A percentile compares a stretch with the other conserved stretches of the same genome.
phyloP scores from a whole-genome alignment of 768 basidiomycete species.

The Tulasnella sp. region DNA sequence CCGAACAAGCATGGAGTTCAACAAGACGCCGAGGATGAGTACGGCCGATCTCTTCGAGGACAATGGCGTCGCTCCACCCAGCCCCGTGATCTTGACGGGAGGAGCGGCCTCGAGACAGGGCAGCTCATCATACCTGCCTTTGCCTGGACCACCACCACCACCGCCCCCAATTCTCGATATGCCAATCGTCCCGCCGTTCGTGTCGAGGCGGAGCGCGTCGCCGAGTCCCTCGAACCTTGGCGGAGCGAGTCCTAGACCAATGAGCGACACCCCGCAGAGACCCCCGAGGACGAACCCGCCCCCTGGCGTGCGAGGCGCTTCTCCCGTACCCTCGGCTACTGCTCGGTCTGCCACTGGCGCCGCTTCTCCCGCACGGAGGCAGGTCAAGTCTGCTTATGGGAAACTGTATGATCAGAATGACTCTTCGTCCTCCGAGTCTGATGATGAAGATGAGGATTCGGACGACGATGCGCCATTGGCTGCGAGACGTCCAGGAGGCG shows the following conservation, averaged over 20 bases:
- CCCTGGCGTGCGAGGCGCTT: constrained; percentile 1
- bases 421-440: constrained; percentile 7
- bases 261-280: neutral
- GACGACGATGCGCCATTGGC: constrained; percentile 6
- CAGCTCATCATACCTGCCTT: neutral
- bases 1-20: neutral
- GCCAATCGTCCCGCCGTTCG: neutral
- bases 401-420: neutral
- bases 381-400: constrained; percentile 2
- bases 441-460: neutral
- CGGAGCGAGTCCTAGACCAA: neutral
- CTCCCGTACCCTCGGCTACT: neutral
- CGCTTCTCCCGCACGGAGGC: no score
- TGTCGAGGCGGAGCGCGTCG: neutral
- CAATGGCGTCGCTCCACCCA: neutral
- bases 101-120: neutral
- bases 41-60: constrained; percentile 6
- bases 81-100: neutral
- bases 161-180: neutral
- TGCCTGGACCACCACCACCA: constrained; percentile 1
- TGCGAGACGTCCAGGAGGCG: neutral
- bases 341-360: no score
- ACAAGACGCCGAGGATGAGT: neutral
- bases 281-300: constrained; percentile 1
- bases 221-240: neutral